Percentiles rank a stretch among this genome's conserved stretches.
These are phyloP conservation scores for Gossypium sturtianum DNA, from an alignment of 345 rosid genomes.

Conservation along the genomic window DNA sequence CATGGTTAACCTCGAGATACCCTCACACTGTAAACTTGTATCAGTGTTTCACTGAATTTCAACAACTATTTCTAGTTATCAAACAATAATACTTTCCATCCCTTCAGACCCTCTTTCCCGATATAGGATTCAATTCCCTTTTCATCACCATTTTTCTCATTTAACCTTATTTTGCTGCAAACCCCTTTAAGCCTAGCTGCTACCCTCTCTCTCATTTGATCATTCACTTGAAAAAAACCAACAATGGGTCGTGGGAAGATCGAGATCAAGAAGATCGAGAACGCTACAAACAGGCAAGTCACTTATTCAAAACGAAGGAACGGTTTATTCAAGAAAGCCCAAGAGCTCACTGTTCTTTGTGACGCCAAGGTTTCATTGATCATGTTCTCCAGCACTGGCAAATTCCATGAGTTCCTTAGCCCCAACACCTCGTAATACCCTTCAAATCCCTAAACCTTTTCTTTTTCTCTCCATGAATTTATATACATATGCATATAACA, in stretches of 20 bases:
- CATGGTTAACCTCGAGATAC: neutral
- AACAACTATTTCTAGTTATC: no score
- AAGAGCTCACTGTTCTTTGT: neutral
- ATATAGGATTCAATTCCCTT: no score
- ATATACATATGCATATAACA: neutral
- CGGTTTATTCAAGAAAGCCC: neutral
- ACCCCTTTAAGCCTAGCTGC: no score
- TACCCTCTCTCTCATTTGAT: no score
- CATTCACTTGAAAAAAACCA: no score
- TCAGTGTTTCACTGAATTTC: neutral
- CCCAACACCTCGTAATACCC: conserved; percentile 32
- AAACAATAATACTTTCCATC: no score
- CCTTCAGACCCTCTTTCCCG: no score
- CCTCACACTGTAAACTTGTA: neutral
- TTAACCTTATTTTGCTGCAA: no score
- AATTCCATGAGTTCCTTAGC: conserved; percentile 47
- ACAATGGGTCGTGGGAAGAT: neutral
- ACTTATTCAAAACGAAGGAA: neutral
- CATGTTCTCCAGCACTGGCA: conserved; percentile 45
- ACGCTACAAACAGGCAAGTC: neutral
- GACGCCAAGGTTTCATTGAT: neutral
- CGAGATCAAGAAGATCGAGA: neutral
- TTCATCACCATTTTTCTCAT: no score
- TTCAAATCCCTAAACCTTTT: neutral
- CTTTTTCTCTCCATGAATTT: neutral